These are phyloP conservation scores for Fusarium piperis DNA, from an alignment of 2,329 filamentous ascomycete genomes.

Conservation along the genomic window DNA sequence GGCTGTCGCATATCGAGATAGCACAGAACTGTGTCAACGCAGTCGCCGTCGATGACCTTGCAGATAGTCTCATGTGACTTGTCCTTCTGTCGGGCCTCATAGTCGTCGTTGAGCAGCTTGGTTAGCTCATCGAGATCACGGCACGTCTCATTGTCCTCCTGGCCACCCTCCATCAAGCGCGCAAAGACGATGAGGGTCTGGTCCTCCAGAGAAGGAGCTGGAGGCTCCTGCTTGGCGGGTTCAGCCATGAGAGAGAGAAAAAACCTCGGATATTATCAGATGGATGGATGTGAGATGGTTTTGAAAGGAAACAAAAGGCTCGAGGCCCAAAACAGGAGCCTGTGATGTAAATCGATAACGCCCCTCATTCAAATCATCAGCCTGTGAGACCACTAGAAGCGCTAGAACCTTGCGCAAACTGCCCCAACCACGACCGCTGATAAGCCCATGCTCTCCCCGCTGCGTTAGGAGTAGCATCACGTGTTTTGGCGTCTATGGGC, in stretches of 20 bases:
- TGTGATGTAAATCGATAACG: conserved; percentile 37
- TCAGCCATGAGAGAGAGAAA: conserved; percentile 44
- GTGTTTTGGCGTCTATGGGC: conserved; percentile 37
- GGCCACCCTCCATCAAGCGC: conserved; percentile 88
- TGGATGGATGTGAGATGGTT: background rate
- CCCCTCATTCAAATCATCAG: conserved; percentile 21
- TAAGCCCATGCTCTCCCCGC: background rate
- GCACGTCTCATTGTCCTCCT: conserved; percentile 79
- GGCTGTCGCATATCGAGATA: conserved; percentile 87
- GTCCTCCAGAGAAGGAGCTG: conserved; percentile 60
- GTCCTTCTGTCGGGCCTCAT: conserved; percentile 54
- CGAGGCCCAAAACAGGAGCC: conserved; percentile 21
- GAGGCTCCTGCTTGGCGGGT: conserved; percentile 45
- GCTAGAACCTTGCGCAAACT: conserved; percentile 11
- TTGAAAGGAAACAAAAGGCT: conserved; percentile 2
- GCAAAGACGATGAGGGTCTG: conserved; percentile 83
- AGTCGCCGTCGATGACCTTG: conserved; percentile 75
- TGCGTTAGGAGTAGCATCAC: conserved; percentile 19
- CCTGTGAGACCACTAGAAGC: conserved; percentile 26
- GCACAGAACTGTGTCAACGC: conserved; percentile 84
- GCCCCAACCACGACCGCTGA: conserved; percentile 4
- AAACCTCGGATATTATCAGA: background rate
- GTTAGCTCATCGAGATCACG: conserved; percentile 67
- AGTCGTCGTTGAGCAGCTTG: conserved; percentile 67
- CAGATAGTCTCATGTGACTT: conserved; percentile 61